Base-by-base conservation (phyloP, 192 early-diverging fungal genomes). In the Powellomyces hirtus region DNA sequence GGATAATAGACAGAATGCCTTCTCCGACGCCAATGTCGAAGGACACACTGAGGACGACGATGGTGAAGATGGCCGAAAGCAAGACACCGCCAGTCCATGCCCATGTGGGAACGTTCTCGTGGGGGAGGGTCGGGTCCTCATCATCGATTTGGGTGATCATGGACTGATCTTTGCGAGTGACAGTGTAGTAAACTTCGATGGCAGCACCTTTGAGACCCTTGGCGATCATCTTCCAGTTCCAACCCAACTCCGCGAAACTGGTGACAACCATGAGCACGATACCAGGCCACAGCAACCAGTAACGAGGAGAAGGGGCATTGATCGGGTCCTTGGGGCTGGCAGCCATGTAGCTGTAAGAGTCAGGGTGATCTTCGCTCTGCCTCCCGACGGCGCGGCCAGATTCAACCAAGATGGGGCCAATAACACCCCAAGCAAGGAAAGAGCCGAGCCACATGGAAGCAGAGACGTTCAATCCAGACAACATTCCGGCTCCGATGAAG, bases 251-350 rank as follows among this genome's bases (percentile, higher is more conserved):
- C 11, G 88, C 72, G 63, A 89, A 84, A 24, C 86, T 78, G 52
- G 82, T 73, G 63, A 84, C 72, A 7, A 90, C 73, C 88, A 89
- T 89, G 37, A 89, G 52, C 18, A 77, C 76, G 62, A 89, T 77
- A 77, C 88, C 88, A 16, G 88, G 88, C 88, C 88, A 89, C 42
- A 89, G 72, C 70, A 89, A 80, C 81, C 83, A 89, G 59, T 78
- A 86, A 51, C 83, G 84, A 33, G 88, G 71, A 29, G 87, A 79
- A 8, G 30, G 57, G 1, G 44, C 16, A 33, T n/a, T 56, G 61
- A 66, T 44, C 38, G 14, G 30, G 42, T 57, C 46, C 50, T 36
- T 37, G 16, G 16, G 16, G 55, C 22, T 38, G 55, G 34, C 27
- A 34, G 31, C 37, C 26, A 62, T 14, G 33, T 64, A 67, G 0